Evolutionary conservation across 2,329 filamentous ascomycete genomes (phyloP).

Genomic region (Penicillium aurantiogriseum): DNA sequence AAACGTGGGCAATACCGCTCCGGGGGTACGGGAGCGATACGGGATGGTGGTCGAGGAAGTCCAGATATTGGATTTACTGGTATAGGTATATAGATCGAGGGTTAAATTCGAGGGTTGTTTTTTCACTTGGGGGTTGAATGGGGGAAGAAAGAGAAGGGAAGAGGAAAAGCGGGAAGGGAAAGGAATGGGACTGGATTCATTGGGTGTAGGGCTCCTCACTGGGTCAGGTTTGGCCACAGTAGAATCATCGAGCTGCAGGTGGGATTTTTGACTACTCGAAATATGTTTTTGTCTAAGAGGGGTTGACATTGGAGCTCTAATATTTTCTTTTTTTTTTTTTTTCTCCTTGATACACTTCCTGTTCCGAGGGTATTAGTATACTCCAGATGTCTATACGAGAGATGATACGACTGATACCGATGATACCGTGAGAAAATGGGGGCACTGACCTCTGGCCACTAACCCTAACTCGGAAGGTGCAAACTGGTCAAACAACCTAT

Average conservation of each 20-base stretch:
- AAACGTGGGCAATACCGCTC: constrained; percentile 13
- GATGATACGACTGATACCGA: neutral
- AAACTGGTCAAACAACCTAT: neutral
- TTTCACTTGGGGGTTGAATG: constrained; percentile 6
- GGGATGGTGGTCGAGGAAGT: neutral
- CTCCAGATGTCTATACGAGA: neutral
- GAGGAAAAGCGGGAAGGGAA: constrained; percentile 20
- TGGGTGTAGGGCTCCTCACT: constrained; percentile 13
- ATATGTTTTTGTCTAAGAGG: neutral
- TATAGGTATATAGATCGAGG: constrained; percentile 1
- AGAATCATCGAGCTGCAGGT: constrained; percentile 13
- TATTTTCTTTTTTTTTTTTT: neutral
- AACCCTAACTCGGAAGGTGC: neutral
- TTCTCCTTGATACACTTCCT: neutral
- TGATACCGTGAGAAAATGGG: constrained; percentile 3
- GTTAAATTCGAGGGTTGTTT: neutral
- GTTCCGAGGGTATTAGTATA: neutral
- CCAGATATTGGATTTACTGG: constrained; percentile 2
- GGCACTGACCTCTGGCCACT: neutral
- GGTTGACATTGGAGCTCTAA: neutral
- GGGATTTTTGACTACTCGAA: constrained; percentile 4
- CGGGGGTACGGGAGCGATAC: constrained; percentile 6
- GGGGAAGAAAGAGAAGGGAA: constrained; percentile 18
- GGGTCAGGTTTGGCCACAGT: constrained; percentile 13
- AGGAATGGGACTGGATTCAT: constrained; percentile 15